A percentile compares a stretch with the other conserved stretches of the same genome.
Evolutionary conservation across 768 basidiomycete genomes (phyloP).

Genomic region (Atractiella rhizophila): DNA sequence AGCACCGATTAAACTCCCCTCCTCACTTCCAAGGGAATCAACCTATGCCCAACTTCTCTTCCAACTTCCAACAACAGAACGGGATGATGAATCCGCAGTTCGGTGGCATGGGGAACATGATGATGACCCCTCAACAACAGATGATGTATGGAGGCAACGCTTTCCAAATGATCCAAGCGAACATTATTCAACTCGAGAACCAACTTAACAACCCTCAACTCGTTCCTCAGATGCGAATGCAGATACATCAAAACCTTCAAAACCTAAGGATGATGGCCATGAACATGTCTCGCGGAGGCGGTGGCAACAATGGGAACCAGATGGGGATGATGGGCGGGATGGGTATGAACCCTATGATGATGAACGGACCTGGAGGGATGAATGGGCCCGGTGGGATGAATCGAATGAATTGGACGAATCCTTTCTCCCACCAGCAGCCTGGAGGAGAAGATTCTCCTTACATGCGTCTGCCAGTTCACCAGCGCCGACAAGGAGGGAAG

Average conservation of each 20-base stretch:
- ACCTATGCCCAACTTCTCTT: too few species aligned
- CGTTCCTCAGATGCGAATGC: background rate
- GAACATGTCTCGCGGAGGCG: background rate
- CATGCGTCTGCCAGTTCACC: background rate
- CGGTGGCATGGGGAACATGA: too few species aligned
- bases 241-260: background rate
- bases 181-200: background rate
- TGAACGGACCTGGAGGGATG: background rate
- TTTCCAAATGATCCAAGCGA: too few species aligned
- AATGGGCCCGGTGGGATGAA: background rate
- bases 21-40: too few species aligned
- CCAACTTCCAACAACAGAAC: too few species aligned
- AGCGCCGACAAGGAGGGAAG: background rate
- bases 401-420: background rate
- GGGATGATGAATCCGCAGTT: too few species aligned
- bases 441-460: background rate
- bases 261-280: background rate
- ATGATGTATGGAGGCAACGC: too few species aligned
- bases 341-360: background rate
- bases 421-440: background rate
- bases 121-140: too few species aligned
- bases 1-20: too few species aligned
- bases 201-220: background rate
- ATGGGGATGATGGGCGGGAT: background rate
- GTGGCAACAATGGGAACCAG: background rate